Base-by-base conservation (phyloP, 2,329 filamentous ascomycete species). In the Neurospora crassa region DNA sequence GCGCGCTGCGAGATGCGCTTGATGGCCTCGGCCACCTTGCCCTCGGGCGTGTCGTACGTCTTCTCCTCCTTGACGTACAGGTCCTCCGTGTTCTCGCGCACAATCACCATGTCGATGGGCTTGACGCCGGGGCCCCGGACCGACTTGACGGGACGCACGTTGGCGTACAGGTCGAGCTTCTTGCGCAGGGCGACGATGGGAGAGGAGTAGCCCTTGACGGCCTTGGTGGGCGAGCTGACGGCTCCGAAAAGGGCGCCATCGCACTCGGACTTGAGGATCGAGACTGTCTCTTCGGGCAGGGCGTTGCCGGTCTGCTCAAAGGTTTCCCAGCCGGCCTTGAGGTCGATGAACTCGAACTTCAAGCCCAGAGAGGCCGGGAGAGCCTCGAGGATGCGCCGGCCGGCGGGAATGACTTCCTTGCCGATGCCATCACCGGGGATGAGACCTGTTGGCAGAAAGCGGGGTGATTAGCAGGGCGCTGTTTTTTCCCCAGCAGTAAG, bases 341-440 rank as follows among this genome's bases (percentile, higher is more conserved):
- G 92, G 84, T 97, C 89, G 77, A 96, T 89, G 83, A 98, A 99
- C 81, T 91, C 92, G 87, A 98, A 98, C 79, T 93, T 94, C 77
- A 99, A 88, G 78, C 92, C 91, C 68, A 97, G 85, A n/a, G 92
- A 96, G n/a, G 91, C 83, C 42, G 95, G 94, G 1, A 99, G 91
- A 69, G 96, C 92, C 85, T 99, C 95, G 79, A 99, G 92, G 77
- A 98, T 86, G 75, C 92, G 91, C 78, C 93, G 92, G 69, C 95
- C 96, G 70, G 96, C 92, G 75, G 96, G 96, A 82, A 99, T 98
- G 81, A 99, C 96, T 84, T 99, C 96, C 80, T 93, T 93, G 83
- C 96, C 96, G 83, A 99, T 99, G 83, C 96, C 96, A 84, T 99
- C 96, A 79, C 96, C 96, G 78, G 96, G 92, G 80, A 99, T 98